A percentile compares a stretch with the other conserved stretches of the same genome.
Conservation (phyloP, 441 rosid genomes). For the Pelargonium australe region DNA sequence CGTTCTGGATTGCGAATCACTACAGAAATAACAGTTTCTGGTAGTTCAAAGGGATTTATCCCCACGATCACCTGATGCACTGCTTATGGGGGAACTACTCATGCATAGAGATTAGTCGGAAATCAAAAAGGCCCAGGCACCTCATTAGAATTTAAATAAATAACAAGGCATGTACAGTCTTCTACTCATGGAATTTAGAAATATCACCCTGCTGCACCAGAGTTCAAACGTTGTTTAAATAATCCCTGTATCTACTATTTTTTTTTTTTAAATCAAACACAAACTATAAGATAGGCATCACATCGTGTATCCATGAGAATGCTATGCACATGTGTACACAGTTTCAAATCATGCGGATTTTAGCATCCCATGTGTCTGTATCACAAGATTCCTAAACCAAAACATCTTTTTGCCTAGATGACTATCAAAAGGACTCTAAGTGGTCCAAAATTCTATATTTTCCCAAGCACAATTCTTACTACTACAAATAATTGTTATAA, state of each 20-base stretch:
- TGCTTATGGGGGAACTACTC: background rate
- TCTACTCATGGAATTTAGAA: background rate
- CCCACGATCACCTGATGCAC: background rate
- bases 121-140: background rate
- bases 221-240: background rate
- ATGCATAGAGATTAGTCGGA: background rate
- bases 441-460: background rate
- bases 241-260: background rate
- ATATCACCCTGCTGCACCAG: background rate
- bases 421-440: background rate
- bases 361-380: background rate
- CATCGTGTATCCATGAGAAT: too few species aligned
- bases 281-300: too few species aligned
- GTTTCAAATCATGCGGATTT: background rate
- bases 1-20: too few species aligned
- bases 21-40: too few species aligned
- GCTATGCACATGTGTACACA: too few species aligned
- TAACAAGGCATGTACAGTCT: background rate
- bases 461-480: background rate
- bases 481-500: background rate
- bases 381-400: background rate
- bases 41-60: background rate
- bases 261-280: too few species aligned
- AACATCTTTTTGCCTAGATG: background rate
- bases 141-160: background rate